Evolutionary conservation across 495 filamentous ascomycete species (phyloP).

Genomic region (Penicillium bialowiezense): DNA sequence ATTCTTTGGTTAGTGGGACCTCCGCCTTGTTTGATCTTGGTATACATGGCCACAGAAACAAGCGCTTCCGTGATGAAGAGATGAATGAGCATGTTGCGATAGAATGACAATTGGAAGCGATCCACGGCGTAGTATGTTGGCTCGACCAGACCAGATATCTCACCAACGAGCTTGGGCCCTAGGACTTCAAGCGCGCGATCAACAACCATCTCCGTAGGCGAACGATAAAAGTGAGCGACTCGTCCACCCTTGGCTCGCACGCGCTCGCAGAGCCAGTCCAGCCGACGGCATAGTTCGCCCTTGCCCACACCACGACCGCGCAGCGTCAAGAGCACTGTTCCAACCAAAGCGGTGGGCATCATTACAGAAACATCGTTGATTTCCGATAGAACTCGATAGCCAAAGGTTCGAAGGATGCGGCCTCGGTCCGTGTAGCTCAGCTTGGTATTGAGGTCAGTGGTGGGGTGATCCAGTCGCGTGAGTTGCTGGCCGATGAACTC

Average conservation of each 20-base stretch:
- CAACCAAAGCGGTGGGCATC: conserved; percentile 95
- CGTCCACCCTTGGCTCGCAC: conserved; percentile 83
- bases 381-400: conserved; percentile 86
- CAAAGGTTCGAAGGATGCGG: conserved; percentile 74
- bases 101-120: conserved; percentile 94
- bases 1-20: conserved; percentile 78
- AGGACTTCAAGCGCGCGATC: conserved; percentile 88
- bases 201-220: conserved; percentile 75
- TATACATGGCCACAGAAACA: conserved; percentile 86
- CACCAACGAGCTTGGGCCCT: conserved; percentile 80
- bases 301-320: conserved; percentile 90
- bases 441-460: conserved; percentile 33
- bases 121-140: conserved; percentile 92
- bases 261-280: conserved; percentile 84
- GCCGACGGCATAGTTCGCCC: conserved; percentile 75
- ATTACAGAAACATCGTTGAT: conserved; percentile 96
- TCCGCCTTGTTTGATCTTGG: conserved; percentile 82
- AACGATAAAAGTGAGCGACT: conserved; percentile 87
- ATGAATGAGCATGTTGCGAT: conserved; percentile 98
- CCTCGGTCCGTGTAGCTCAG: conserved; percentile 49
- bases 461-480: conserved; percentile 38
- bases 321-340: conserved; percentile 88
- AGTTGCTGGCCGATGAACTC: conserved; percentile 76
- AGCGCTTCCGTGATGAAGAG: conserved; percentile 91
- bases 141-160: conserved; percentile 74